phyloP scores from a whole-genome alignment of 257 asterid genomes.

The Solanum tarapatanum region DNA sequence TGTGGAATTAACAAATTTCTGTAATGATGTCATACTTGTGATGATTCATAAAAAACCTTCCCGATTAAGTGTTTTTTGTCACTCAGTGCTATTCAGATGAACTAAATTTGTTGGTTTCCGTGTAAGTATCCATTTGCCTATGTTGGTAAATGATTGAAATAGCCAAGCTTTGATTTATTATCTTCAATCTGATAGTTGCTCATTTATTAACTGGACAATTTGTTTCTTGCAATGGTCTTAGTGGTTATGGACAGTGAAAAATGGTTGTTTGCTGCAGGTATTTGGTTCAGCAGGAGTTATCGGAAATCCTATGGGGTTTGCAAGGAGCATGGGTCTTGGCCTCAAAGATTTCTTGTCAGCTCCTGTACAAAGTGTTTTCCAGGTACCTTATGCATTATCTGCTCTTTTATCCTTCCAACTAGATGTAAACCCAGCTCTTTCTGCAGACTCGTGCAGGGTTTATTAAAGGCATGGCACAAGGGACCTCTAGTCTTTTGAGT shows the following conservation, averaged over 20 bases:
- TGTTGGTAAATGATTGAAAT: neutral
- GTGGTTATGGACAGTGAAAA: neutral
- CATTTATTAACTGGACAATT: neutral
- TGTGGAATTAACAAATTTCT: neutral
- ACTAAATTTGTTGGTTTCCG: neutral
- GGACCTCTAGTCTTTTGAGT: slow-evolving; percentile 90
- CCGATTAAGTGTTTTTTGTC: neutral
- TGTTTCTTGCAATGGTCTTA: neutral
- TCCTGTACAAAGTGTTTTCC: slow-evolving; percentile 74
- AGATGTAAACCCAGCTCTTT: slow-evolving; percentile 7
- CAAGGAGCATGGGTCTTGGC: slow-evolving; percentile 86
- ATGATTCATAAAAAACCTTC: neutral
- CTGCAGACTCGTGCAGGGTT: slow-evolving; percentile 92
- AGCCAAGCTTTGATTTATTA: neutral
- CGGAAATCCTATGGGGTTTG: slow-evolving; percentile 96
- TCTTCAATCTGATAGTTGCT: neutral
- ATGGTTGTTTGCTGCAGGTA: slow-evolving; percentile 35
- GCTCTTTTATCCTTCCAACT: neutral
- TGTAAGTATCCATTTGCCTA: neutral
- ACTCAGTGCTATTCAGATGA: neutral
- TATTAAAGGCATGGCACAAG: slow-evolving; percentile 90
- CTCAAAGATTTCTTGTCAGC: slow-evolving; percentile 86
- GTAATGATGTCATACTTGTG: neutral
- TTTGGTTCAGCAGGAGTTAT: slow-evolving; percentile 98
- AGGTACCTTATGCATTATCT: slow-evolving; percentile 30